Evolutionary conservation across 306 rosid species (phyloP).

Genomic region (barrel medic (Medicago truncatula)): DNA sequence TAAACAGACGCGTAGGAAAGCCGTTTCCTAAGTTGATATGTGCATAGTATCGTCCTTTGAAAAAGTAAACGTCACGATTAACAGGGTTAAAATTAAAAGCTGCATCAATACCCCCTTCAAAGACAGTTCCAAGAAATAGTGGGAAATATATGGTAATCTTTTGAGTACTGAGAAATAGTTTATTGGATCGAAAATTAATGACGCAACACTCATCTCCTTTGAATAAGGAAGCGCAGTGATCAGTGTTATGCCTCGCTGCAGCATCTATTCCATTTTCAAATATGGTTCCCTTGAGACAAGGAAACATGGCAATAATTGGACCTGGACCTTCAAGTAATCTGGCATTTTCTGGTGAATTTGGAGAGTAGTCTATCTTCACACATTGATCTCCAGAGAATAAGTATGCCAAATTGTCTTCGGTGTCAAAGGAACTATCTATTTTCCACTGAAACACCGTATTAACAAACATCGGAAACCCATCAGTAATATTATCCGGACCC

Average conservation of each 20-base stretch:
- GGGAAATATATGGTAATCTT: too few relatives aligned
- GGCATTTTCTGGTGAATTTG: neutral
- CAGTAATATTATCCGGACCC: neutral
- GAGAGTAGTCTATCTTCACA: neutral
- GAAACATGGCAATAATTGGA: neutral
- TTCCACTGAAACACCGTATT: neutral
- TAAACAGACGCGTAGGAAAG: too few relatives aligned
- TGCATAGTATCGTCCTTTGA: neutral
- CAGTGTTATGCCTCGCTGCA: neutral
- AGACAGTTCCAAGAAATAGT: neutral
- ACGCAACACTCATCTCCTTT: neutral
- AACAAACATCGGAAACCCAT: neutral
- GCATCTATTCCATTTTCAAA: neutral
- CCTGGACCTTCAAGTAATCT: neutral
- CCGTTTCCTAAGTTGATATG: too few relatives aligned
- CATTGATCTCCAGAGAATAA: neutral
- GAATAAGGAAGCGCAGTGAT: too few relatives aligned
- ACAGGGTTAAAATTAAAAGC: neutral
- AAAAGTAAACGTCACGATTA: neutral
- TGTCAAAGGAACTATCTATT: neutral
- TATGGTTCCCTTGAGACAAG: neutral
- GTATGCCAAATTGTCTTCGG: neutral
- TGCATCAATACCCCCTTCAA: neutral
- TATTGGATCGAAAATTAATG: too few relatives aligned
- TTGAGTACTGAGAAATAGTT: accelerated